phyloP scores from a whole-genome alignment of 2,329 filamentous ascomycete species.

The Botrytis galanthina region DNA sequence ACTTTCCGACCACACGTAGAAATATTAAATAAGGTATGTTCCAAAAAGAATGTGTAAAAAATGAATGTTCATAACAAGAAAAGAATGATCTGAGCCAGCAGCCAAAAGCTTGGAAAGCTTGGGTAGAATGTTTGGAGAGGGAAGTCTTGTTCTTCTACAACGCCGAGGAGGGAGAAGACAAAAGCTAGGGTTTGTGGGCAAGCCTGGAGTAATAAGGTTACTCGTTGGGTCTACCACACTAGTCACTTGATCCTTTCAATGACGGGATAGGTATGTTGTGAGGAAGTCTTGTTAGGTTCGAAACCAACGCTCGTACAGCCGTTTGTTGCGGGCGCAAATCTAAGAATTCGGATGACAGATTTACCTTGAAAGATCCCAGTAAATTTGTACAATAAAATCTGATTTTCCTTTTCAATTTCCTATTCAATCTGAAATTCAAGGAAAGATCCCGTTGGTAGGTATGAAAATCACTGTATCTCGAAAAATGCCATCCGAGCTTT shows the following conservation, averaged over 20 bases:
- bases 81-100: constrained; percentile 62
- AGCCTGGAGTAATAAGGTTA: constrained; percentile 33
- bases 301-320: constrained; percentile 27
- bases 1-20: background rate
- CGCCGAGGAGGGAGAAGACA: constrained; percentile 40
- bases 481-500: constrained; percentile 39
- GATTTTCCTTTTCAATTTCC: background rate
- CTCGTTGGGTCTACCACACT: background rate
- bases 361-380: constrained; percentile 32
- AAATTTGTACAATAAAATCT: background rate
- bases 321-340: constrained; percentile 27
- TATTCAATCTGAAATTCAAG: background rate
- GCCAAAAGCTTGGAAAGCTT: constrained; percentile 11
- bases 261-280: background rate
- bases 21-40: constrained; percentile 35
- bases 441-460: background rate
- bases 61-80: constrained; percentile 40
- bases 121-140: constrained; percentile 42
- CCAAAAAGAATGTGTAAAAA: constrained; percentile 29
- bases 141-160: constrained; percentile 46
- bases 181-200: constrained; percentile 36
- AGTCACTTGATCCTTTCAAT: background rate
- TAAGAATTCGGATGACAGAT: constrained; percentile 28
- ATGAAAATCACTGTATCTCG: constrained; percentile 24
- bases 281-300: constrained; percentile 14